Conservation (phyloP, 2,329 filamentous ascomycete species). For the Phialophora chinensis region DNA sequence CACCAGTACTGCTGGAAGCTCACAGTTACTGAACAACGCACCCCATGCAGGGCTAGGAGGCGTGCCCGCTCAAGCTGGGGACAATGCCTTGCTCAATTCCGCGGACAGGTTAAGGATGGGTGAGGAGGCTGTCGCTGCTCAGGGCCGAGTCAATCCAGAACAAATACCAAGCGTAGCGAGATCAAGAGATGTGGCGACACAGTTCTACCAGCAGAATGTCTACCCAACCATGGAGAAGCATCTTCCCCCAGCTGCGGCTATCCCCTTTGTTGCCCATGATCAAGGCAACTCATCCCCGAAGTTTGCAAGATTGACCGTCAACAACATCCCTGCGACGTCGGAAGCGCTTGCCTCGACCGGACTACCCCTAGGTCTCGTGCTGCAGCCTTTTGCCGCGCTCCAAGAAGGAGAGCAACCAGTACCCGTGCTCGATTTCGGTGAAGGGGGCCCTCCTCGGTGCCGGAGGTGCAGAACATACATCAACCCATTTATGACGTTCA, state of each 20-base stretch:
- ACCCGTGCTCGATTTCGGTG: conserved; percentile 93
- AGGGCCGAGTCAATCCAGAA: conserved; percentile 82
- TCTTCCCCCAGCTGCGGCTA: conserved; percentile 82
- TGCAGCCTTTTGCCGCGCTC: conserved; percentile 85
- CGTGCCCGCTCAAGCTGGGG: conserved; percentile 38
- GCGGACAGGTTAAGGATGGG: conserved; percentile 46
- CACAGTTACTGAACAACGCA: conserved; percentile 42
- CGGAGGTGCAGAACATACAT: conserved; percentile 94
- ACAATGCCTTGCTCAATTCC: conserved; percentile 29
- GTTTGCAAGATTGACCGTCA: conserved; percentile 87
- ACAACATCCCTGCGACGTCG: conserved; percentile 83
- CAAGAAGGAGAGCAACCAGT: conserved; percentile 85
- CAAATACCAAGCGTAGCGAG: conserved; percentile 90
- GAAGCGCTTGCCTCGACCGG: conserved; percentile 82
- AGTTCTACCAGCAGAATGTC: conserved; percentile 82
- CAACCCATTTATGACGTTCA: conserved; percentile 99
- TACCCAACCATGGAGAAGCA: conserved; percentile 97
- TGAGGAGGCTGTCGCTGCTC: conserved; percentile 65
- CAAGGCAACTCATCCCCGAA: conserved; percentile 97
- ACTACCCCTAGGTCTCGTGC: conserved; percentile 81
- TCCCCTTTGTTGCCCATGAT: conserved; percentile 91
- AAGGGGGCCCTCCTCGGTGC: conserved; percentile 86
- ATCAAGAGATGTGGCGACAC: conserved; percentile 80
- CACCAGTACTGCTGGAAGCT: conserved; percentile 11
- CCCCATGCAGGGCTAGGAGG: conserved; percentile 48